These are phyloP conservation scores for Backusella luteola DNA, from an alignment of 192 early-diverging fungal genomes.

Conservation along the genomic window DNA sequence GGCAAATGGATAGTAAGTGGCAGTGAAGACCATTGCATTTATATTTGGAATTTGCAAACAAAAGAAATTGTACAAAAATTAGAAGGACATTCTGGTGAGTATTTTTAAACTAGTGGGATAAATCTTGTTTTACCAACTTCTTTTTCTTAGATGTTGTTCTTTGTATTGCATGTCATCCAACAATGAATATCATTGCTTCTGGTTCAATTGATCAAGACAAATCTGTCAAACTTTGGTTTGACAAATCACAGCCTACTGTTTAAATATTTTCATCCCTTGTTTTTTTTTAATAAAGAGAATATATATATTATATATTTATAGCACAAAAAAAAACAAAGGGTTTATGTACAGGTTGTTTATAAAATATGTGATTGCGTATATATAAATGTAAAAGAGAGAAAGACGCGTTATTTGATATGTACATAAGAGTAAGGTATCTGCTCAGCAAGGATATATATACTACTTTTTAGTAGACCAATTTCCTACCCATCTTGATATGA, in stretches of 20 bases:
- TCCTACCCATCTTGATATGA: constrained; percentile 22
- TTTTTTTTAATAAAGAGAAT: background rate
- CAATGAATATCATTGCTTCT: constrained; percentile 92
- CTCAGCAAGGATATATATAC: background rate
- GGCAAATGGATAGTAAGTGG: constrained; percentile 97
- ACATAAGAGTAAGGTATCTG: background rate
- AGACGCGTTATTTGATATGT: background rate
- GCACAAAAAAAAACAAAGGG: background rate
- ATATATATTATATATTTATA: background rate
- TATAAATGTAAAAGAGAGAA: background rate
- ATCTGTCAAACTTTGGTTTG: constrained; percentile 85
- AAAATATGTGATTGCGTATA: background rate
- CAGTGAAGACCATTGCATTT: constrained; percentile 90
- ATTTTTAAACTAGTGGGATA: too few species aligned
- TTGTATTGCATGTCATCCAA: constrained; percentile 92
- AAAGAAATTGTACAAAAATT: constrained; percentile 94
- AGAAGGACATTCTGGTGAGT: constrained; percentile 83
- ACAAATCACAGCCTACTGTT: constrained; percentile 31
- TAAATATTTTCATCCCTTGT: background rate
- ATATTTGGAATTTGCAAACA: constrained; percentile 97
- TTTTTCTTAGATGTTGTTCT: constrained; percentile 76
- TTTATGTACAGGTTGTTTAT: background rate
- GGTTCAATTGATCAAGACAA: constrained; percentile 90
- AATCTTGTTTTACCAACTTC: background rate
- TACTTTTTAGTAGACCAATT: constrained; percentile 9